Evolutionary conservation across 2,329 filamentous ascomycete species (phyloP).

Genomic region (Epichloe typhina): DNA sequence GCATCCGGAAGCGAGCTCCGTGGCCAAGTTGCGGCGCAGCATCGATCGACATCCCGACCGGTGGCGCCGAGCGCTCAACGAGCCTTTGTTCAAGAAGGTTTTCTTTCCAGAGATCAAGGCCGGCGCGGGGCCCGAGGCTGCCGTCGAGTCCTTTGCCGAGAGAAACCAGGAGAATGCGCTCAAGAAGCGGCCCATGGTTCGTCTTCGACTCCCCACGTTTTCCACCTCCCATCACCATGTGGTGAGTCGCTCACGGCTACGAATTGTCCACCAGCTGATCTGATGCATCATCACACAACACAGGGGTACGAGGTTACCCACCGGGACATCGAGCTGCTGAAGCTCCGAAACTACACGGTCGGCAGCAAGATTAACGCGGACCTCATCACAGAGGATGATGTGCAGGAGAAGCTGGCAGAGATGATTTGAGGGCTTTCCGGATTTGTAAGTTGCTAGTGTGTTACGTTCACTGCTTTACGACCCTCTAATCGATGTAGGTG

Average conservation of each 20-base stretch:
- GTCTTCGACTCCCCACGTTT: background rate
- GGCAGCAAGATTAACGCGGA: constrained; percentile 52
- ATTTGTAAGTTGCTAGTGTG: constrained; percentile 44
- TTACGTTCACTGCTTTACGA: background rate
- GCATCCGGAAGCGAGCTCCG: constrained; percentile 56
- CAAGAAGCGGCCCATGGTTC: constrained; percentile 74
- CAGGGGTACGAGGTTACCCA: constrained; percentile 66
- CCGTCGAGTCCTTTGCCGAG: constrained; percentile 54
- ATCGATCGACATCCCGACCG: constrained; percentile 61
- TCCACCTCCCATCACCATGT: background rate
- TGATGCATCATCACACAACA: constrained; percentile 20
- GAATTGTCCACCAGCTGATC: background rate
- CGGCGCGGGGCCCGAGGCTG: constrained; percentile 32
- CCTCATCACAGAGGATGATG: constrained; percentile 47
- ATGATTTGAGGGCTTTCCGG: constrained; percentile 57
- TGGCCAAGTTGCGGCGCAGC: constrained; percentile 55
- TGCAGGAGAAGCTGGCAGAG: constrained; percentile 50
- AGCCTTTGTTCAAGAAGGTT: constrained; percentile 44
- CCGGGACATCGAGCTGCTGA: constrained; percentile 65
- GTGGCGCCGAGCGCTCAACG: constrained; percentile 54
- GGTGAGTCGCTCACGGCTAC: background rate
- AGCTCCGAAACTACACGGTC: constrained; percentile 68
- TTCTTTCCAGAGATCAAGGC: constrained; percentile 41
- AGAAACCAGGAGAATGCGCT: constrained; percentile 62
- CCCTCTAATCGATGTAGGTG: constrained; percentile 32